phyloP scores from a whole-genome alignment of 208 protist genomes.

The Histomonas meleagridis region DNA sequence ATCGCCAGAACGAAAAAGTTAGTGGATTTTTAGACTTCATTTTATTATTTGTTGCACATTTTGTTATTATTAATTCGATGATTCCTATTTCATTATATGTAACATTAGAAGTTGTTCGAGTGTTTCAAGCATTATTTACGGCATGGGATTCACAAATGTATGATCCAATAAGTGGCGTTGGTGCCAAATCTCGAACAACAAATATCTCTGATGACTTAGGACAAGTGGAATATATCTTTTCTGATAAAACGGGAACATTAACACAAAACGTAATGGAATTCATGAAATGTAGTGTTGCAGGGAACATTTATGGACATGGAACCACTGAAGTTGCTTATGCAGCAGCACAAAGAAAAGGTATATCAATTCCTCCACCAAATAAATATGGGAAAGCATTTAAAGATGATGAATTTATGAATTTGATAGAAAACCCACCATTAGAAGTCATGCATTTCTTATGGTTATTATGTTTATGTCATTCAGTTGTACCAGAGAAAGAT shows the following conservation, averaged over 20 bases:
- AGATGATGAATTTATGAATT: neutral
- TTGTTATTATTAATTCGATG: conserved; percentile 56
- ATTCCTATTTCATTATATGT: conserved; percentile 64
- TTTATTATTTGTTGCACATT: conserved; percentile 28
- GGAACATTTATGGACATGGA: conserved; percentile 48
- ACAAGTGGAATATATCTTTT: conserved; percentile 50
- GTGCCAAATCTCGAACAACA: conserved; percentile 37
- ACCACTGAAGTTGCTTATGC: conserved; percentile 23
- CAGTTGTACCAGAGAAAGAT: neutral
- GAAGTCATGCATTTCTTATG: neutral
- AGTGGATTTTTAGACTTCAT: neutral
- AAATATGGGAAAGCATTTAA: neutral
- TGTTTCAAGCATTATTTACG: conserved; percentile 49
- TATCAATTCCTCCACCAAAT: neutral
- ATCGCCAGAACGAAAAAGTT: conserved; percentile 41
- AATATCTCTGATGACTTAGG: conserved; percentile 45
- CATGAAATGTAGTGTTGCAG: conserved; percentile 50
- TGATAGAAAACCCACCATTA: neutral
- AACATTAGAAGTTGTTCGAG: conserved; percentile 57
- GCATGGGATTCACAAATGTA: conserved; percentile 39
- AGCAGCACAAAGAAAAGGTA: neutral
- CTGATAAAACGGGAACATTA: conserved; percentile 51
- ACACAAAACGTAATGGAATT: conserved; percentile 47
- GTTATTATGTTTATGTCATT: neutral
- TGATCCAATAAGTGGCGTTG: neutral